Conservation (phyloP, 495 filamentous ascomycete species). For the Tuber indicum region DNA sequence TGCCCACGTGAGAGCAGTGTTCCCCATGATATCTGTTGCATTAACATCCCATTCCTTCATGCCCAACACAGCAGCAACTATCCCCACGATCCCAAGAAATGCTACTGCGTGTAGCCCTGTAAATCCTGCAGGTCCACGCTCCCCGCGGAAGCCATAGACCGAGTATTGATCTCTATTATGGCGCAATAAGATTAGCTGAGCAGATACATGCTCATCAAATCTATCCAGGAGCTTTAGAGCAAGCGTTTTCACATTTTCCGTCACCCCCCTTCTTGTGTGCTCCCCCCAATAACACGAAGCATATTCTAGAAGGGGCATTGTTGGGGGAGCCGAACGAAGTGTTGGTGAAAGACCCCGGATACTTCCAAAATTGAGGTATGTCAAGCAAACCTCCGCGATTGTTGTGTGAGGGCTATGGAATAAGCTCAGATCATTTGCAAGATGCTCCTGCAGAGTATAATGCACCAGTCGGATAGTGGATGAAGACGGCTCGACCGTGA, state of each 20-base stretch:
- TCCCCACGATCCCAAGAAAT: neutral
- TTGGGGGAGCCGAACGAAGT: neutral
- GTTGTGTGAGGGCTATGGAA: neutral
- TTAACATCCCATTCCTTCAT: neutral
- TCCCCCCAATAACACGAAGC: neutral
- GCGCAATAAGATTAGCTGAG: neutral
- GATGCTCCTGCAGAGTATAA: neutral
- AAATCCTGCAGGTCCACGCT: neutral
- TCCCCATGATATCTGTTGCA: neutral
- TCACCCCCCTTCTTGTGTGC: neutral
- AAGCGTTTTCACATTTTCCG: neutral
- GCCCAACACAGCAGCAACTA: neutral
- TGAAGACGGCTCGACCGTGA: neutral
- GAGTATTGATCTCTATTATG: neutral
- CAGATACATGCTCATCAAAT: neutral
- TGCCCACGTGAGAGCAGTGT: neutral
- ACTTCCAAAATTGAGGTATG: neutral
- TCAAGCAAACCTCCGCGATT: neutral
- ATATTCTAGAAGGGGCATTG: neutral
- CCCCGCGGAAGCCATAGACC: no score
- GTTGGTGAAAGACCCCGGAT: neutral
- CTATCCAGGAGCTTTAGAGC: neutral
- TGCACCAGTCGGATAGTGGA: neutral
- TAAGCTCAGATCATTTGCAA: neutral
- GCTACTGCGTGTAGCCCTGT: neutral